Evolutionary conservation across 495 filamentous ascomycete species (phyloP).

Genomic region (Thermochaetoides thermophila): DNA sequence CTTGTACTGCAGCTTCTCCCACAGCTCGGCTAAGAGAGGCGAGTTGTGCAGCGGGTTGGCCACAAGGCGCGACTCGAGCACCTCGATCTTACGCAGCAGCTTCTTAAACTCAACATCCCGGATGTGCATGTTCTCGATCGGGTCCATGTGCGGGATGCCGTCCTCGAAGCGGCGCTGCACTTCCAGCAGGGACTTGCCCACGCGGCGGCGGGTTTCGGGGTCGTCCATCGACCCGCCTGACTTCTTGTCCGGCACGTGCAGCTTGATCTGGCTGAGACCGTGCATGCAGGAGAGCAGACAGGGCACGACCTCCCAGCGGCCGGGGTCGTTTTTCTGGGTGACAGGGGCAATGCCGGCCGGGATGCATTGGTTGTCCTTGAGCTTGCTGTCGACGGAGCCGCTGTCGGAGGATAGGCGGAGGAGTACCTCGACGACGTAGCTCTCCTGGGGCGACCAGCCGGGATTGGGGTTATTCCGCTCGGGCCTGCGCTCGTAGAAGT

Average conservation of each 20-base stretch:
- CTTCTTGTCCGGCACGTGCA: conserved; percentile 70
- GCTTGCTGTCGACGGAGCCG: conserved; percentile 17
- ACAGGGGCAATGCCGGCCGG: conserved; percentile 20
- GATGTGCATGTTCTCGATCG: conserved; percentile 89
- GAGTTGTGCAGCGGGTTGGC: conserved; percentile 83
- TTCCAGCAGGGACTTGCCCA: conserved; percentile 52
- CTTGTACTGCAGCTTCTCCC: conserved; percentile 71
- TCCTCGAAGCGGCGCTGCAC: conserved; percentile 80
- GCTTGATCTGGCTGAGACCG: conserved; percentile 56
- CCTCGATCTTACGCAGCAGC: conserved; percentile 87
- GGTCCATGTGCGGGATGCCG: conserved; percentile 74
- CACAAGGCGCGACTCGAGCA: conserved; percentile 81
- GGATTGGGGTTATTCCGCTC: conserved; percentile 43
- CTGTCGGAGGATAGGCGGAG: conserved; percentile 51
- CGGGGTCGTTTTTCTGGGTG: conserved; percentile 8
- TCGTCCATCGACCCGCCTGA: too few relatives aligned
- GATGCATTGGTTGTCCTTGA: conserved; percentile 18
- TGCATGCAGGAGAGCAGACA: conserved; percentile 73
- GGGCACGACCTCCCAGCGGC: conserved; percentile 70
- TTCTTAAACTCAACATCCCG: conserved; percentile 85
- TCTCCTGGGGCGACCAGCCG: conserved; percentile 53
- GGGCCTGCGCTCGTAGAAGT: conserved; percentile 47
- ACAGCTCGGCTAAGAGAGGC: conserved; percentile 63
- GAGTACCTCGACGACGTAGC: conserved; percentile 67
- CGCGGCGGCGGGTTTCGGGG: conserved; percentile 43